Conservation (phyloP, 768 basidiomycete genomes). For the Mycena belliarum region DNA sequence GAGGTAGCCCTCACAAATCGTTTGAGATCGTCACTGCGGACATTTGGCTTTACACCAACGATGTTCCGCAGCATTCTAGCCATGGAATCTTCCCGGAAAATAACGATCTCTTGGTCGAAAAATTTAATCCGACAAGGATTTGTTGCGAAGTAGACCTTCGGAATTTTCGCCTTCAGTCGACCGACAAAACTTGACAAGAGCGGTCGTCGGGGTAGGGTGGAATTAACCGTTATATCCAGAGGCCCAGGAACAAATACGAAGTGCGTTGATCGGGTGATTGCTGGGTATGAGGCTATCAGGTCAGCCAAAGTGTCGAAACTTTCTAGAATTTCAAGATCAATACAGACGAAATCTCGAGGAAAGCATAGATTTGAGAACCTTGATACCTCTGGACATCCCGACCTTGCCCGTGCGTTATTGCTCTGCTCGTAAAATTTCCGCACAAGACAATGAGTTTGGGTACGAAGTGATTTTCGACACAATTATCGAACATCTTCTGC, state of each 20-base stretch:
- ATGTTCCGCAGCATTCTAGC: slow-evolving; percentile 90
- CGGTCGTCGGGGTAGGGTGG: slow-evolving; percentile 78
- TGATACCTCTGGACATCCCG: slow-evolving; percentile 83
- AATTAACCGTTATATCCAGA: slow-evolving; percentile 80
- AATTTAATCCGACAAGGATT: slow-evolving; percentile 96
- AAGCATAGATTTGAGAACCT: slow-evolving; percentile 49
- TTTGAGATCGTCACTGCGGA: slow-evolving; percentile 78
- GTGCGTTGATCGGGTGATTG: slow-evolving; percentile 76
- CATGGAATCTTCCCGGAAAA: slow-evolving; percentile 94
- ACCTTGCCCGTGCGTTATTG: slow-evolving; percentile 76
- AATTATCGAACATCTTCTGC: slow-evolving; percentile 85
- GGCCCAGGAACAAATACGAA: slow-evolving; percentile 97
- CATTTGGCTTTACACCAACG: slow-evolving; percentile 83
- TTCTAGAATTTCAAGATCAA: slow-evolving; percentile 45
- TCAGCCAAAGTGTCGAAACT: slow-evolving; percentile 87
- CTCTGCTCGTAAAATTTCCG: slow-evolving; percentile 90
- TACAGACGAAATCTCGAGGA: not conserved
- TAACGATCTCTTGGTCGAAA: slow-evolving; percentile 92
- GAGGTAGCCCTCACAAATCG: slow-evolving; percentile 65
- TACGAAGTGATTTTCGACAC: slow-evolving; percentile 82
- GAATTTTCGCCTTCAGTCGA: slow-evolving; percentile 70
- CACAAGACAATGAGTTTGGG: slow-evolving; percentile 91
- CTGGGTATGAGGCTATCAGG: slow-evolving; percentile 78
- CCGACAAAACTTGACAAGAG: slow-evolving; percentile 75
- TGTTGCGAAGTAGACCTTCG: slow-evolving; percentile 79